Evolutionary conservation across 2,329 filamentous ascomycete species (phyloP), one percentile per base, ranked within the genome.

Genomic region (Aschersonia sp.): DNA sequence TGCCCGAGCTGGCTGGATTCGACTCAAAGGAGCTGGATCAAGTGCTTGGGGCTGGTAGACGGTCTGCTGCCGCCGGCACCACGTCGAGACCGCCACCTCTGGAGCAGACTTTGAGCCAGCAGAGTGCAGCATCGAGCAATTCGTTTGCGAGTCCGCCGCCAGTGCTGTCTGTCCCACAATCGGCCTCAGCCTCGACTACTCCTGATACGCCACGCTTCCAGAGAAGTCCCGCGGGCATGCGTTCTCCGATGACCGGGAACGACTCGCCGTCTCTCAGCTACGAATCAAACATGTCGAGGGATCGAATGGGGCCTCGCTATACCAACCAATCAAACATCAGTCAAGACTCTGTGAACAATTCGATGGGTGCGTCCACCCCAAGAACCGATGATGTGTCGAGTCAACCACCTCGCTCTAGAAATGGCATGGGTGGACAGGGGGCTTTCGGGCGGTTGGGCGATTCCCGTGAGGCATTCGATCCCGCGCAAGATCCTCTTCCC

Each of bases 1-100:
- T 79, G 33, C 92, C 92, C 2, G 77, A 85, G 50, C 72, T 98
- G 46, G 70, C 78, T 48, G 90, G 90, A 6, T 97, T 98, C 61
- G 86, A 90, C 56, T 73, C 78, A 46, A 78, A 75, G 51, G 88
- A 96, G 66, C 70, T 83, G 51, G 86, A 90, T 46, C 75, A 83
- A 55, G 76, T 97, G 43, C 69, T 84, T 35, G 85, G 83, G 42
- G 69, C 72, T 45, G 70, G 70, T 44, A 68, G 68, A 55, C 63
- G 66, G 42, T 62, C 64, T 9, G 64, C 57, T 14, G 63, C 56
- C 12, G 53, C 49, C 30, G 49, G 14, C 31, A 51, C 49, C 49
- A 49, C 48, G 39, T 48, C 52, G 33, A 51, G 60, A 52, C 53
- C 60, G 51, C 56, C 57, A 5, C 47, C 57, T 5, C 49, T 56